Conservation (phyloP, 2,329 filamentous ascomycete genomes). For the Fusarium nelsonii region DNA sequence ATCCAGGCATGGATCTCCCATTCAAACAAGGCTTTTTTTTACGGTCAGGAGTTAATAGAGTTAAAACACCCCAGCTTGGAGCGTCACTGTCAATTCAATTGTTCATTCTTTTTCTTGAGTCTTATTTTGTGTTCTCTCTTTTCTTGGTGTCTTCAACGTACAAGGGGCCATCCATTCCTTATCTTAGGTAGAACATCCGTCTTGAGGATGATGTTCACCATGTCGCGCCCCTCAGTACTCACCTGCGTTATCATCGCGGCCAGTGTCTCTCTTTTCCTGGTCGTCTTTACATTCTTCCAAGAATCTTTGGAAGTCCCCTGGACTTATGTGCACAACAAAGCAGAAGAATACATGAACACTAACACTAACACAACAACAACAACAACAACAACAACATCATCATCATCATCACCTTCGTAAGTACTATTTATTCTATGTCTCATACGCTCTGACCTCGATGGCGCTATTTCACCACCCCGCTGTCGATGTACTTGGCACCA, state of each 20-base stretch:
- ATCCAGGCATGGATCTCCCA: conserved; percentile 11
- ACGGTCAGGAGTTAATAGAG: conserved; percentile 20
- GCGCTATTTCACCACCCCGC: not conserved
- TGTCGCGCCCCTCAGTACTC: conserved; percentile 26
- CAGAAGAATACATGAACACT: conserved; percentile 24
- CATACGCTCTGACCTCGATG: not conserved
- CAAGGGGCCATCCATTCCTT: conserved; percentile 4
- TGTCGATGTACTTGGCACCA: conserved; percentile 25
- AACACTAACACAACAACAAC: not conserved
- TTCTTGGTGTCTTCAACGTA: not conserved
- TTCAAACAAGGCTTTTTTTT: conserved; percentile 3
- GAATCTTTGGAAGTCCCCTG: conserved; percentile 30
- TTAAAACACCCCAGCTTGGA: conserved; percentile 3
- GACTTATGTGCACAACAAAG: conserved; percentile 31
- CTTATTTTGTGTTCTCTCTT: not conserved
- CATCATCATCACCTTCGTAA: conserved; percentile 19
- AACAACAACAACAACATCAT: not conserved
- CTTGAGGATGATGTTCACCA: conserved; percentile 33
- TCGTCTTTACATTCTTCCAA: conserved; percentile 32
- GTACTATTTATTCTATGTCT: not conserved
- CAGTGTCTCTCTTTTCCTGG: conserved; percentile 35
- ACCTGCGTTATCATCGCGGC: conserved; percentile 27
- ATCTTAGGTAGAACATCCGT: conserved; percentile 3
- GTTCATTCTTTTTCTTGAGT: not conserved
- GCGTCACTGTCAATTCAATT: not conserved